Percentiles rank a stretch among this genome's conserved stretches.
Conservation (phyloP, 331 rosid species). For the Malus hybrid region DNA sequence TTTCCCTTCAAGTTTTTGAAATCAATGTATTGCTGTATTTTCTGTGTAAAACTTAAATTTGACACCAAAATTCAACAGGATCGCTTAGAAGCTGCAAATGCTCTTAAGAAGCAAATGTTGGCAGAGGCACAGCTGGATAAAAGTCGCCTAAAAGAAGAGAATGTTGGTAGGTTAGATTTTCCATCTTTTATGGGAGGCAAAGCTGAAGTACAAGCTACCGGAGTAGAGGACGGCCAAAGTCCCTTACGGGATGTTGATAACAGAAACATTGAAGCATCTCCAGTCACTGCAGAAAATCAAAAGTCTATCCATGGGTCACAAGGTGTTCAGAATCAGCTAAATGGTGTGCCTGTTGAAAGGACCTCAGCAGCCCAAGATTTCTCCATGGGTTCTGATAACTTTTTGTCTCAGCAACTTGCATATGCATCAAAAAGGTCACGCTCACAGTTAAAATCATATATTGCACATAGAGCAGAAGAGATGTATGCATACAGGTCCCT, state of each 20-base stretch:
- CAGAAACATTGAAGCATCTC: constrained; percentile 53
- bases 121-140: constrained; percentile 96
- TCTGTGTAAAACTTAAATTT: constrained; percentile 9
- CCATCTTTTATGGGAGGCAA: constrained; percentile 46
- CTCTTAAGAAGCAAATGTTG: constrained; percentile 99
- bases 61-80: constrained; percentile 51
- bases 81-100: constrained; percentile 96
- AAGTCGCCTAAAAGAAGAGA: constrained; percentile 81
- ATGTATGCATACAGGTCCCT: constrained; percentile 90
- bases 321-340: constrained; percentile 22
- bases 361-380: constrained; percentile 47
- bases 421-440: constrained; percentile 86
- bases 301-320: constrained; percentile 35
- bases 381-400: constrained; percentile 53
- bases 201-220: constrained; percentile 49
- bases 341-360: constrained; percentile 45
- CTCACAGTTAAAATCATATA: constrained; percentile 85
- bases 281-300: constrained; percentile 58
- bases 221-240: constrained; percentile 70
- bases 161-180: constrained; percentile 46
- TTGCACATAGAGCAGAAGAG: constrained; percentile 93
- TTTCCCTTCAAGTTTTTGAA: neutral
- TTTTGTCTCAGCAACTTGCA: constrained; percentile 62
- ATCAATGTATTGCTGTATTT: constrained; percentile 3
- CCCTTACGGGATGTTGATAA: constrained; percentile 61